Evolutionary conservation across 2,329 filamentous ascomycete genomes (phyloP), one percentile per base, ranked within the genome.

Genomic region (Verticillium tricorpus): DNA sequence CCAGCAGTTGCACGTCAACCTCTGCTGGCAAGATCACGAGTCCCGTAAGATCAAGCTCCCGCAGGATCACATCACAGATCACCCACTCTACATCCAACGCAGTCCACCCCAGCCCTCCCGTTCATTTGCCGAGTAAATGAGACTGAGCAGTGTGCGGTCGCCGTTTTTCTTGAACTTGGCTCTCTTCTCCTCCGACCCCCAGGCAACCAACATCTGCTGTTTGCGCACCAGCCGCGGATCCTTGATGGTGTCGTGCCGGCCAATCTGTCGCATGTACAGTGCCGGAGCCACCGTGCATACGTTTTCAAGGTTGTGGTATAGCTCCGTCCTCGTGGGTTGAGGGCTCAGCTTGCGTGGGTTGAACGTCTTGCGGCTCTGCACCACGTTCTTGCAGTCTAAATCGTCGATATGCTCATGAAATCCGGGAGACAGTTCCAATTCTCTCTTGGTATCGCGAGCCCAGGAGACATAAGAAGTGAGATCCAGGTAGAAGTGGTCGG

Each of bases 131-230:
- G 67, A 66, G 52, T 68, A 75, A 5, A 77, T 59, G 31, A 70
- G 67, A 14, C 68, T 67, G 35, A 74, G 54, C 28, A 77, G 63
- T 1, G 74, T 71, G 59, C 67, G 67, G 22, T 75, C 70, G 1
- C 69, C 70, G 3, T 66, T 64, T 2, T 69, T 66, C 11, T 64
- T 52, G 58, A 73, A 76, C 50, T 61, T 62, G 2, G 67, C 66
- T 17, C 69, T 67, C 68, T 72, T 71, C 60, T 76, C 74, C 25
- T 70, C 67, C 2, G 67, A n/a, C 0, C 74, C 73, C 74, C 74
- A 79, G 4, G 74, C 76, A 15, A 78, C 74, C 17, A 78, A 65
- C 63, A 77, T 68, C 60, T 72, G 71, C 64, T 79, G 77, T 64
- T 71, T 74, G 31, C 72, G 69, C n/a, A 78, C 69, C 9, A 75